Base-by-base conservation (phyloP, 352 stramenopile species). In the Globisporangium splendens region DNA sequence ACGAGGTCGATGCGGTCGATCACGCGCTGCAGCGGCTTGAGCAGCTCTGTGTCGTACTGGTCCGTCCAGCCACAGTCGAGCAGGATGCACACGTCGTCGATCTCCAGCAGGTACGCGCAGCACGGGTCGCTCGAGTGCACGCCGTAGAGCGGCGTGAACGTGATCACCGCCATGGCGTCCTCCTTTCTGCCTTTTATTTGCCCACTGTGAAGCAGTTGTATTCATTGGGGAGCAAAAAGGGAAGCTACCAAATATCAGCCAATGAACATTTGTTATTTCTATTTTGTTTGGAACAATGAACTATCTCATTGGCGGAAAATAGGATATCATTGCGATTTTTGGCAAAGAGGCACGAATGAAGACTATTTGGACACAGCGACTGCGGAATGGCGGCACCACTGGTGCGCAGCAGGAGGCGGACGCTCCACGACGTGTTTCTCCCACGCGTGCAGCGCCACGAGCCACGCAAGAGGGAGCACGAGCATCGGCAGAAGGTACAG, bases 51-150 rank as follows among this genome's bases (percentile, higher is more conserved):
- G 44, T 96, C 79, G 70, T 96, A 97, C 58, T 78, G 75, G 56
- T 96, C 88, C 41, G 87, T 95, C 87, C 89, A 96, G 15, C 89
- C 89, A 58, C 89, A 97, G 77, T 97, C 89, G 50, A 97, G 66
- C 35, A 97, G 63, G 54, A 97, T 96, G 62, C 85, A 91, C 21
- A 96, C 88, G n/a, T 96, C 86, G 56, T 96, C 88, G 61, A 96
- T 85, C 69, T 96, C 87, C 46, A 97, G 73, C 66, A 97, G 70
- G 54, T 95, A 96, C 56, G 84, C 84, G 63, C 84, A 92, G 71
- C 86, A 93, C 44, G 69, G 82, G 31, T 85, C 82, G 55, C 70
- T 82, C 50, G 86, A 94, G 50, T 82, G 83, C 63, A 95, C 87
- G 59, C 87, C 87, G 47, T 93, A 96, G 17, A 96, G 79, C 68